Evolutionary conservation across 345 rosid genomes (phyloP), one percentile per base, ranked within the genome.

Genomic region (Noccaea bulbosa): DNA sequence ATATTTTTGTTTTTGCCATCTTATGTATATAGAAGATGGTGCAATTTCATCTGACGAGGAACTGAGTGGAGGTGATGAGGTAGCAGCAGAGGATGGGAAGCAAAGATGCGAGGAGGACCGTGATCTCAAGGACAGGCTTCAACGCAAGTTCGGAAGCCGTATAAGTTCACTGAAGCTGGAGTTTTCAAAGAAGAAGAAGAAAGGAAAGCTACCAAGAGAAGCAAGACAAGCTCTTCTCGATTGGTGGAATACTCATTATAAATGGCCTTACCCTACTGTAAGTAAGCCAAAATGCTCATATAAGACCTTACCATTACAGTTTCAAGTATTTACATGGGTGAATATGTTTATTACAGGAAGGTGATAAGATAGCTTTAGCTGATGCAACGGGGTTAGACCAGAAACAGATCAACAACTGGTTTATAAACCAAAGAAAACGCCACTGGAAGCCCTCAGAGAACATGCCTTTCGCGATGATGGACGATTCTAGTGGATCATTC

Each of bases 191-290:
- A 91, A 91, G 81, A 91, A 83, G 75, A 91, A 91, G 87, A 91
- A 91, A 76, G 97, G 92, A 17, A 91, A 91, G 78, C 69, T 91
- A 20, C 97, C 97, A 0, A 85, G 83, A 76, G 97, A 91, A 73
- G 92, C 97, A 33, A 81, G 95, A 70, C 94, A 88, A 78, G 80
- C 83, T 15, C 79, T 91, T 32, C 88, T 88, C 4, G 85, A 82
- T 30, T 91, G 97, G 97, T 91, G 97, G 97, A 83, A 79, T 63
- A 33, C 77, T 8, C 97, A 91, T 78, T 84, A 86, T 72, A 88
- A 88, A 54, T 91, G 97, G 97, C 97, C 97, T 33, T 91, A 91
- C 73, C 97, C 97, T 27, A 88, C 97, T 44, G 97, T 88, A 81
- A 75, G 97, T 88, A 81, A 75, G 70, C 32, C 50, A 17, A 27